A percentile compares a stretch with the other conserved stretches of the same genome.
phyloP scores from a whole-genome alignment of 495 filamentous ascomycete genomes.

The Lepidopterella palustris region DNA sequence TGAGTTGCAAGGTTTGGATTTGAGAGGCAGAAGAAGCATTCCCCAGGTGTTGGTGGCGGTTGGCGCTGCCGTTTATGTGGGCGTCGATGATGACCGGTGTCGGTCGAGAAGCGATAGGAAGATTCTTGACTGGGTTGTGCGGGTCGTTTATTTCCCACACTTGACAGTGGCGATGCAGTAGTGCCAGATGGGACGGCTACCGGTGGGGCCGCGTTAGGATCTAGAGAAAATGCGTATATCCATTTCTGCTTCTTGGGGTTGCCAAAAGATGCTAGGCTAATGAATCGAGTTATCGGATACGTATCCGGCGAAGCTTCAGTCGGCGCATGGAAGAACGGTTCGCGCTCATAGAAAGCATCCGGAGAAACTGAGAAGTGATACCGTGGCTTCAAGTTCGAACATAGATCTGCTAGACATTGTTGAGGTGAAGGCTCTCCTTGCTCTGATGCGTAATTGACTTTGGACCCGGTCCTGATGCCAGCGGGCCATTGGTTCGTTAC shows the following conservation, averaged over 20 bases:
- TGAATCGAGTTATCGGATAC: constrained; percentile 70
- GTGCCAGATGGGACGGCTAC: constrained; percentile 55
- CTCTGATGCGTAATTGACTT: constrained; percentile 45
- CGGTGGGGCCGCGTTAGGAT: constrained; percentile 52
- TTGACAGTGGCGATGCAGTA: constrained; percentile 63
- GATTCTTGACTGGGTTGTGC: constrained; percentile 46
- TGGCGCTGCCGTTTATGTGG: constrained; percentile 37
- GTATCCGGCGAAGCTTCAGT: constrained; percentile 46
- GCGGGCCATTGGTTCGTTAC: constrained; percentile 82
- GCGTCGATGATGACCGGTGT: constrained; percentile 28
- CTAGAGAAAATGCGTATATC: constrained; percentile 81
- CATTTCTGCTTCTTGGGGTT: constrained; percentile 72
- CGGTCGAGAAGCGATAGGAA: constrained; percentile 54
- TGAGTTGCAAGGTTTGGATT: constrained; percentile 77
- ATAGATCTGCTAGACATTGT: constrained; percentile 66
- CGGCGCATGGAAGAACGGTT: constrained; percentile 78
- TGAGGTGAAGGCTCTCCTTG: constrained; percentile 40
- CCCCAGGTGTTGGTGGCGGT: constrained; percentile 64
- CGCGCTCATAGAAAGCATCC: constrained; percentile 73
- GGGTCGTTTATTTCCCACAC: constrained; percentile 54
- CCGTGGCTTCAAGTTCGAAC: constrained; percentile 65
- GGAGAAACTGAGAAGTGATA: constrained; percentile 79
- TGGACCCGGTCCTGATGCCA: constrained; percentile 56
- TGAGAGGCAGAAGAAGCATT: constrained; percentile 91
- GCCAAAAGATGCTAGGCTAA: constrained; percentile 72